Evolutionary conservation across 805 yeast species (phyloP), one percentile per base, ranked within the genome.

Genomic region (Wickerhamiella sorbophila): DNA sequence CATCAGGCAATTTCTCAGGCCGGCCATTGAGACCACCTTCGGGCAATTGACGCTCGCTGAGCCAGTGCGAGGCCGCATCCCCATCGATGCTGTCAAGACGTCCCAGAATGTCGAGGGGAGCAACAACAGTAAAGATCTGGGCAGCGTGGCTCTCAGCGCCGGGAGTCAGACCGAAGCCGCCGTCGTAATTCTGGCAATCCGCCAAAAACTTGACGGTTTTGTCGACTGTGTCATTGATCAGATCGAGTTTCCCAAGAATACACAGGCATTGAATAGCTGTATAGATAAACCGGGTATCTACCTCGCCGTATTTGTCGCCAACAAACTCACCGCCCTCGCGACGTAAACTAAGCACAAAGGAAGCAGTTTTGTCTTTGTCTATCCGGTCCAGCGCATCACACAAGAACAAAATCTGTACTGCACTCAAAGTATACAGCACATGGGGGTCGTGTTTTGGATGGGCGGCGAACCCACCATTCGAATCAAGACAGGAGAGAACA

Each of bases 101-200:
- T 36, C 71, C 71, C 12, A 75, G 68, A 9, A 91, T 78, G 2
- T 86, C 81, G 37, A 91, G 64, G 0, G 93, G 70, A 1, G 80
- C 97, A 1, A 91, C 57, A 47, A 94, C 86, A 0, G 93, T 83
- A 52, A 85, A 86, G 0, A 78, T 57, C 52, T 45, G 52, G 6
- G 95, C 96, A 1, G 94, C 79, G 59, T 91, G 99, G 36, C 88
- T 77, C 59, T 91, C 99, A 0, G 94, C 88, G 1, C 95, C 95
- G 0, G 98, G 97, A 6, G 75, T 75, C 61, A 83, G 66, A 0
- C 98, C 98, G 66, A 81, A 91, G 0, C 94, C 95, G 3, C 98
- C 99, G 57, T 91, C 98, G 56, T 85, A 88, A 58, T 91, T 91
- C 47, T 71, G 78, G 60, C 98, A 91, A 31, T 56, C 55, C 40